Conservation (phyloP, 257 asterid genomes). For the Solanum virginianum region DNA sequence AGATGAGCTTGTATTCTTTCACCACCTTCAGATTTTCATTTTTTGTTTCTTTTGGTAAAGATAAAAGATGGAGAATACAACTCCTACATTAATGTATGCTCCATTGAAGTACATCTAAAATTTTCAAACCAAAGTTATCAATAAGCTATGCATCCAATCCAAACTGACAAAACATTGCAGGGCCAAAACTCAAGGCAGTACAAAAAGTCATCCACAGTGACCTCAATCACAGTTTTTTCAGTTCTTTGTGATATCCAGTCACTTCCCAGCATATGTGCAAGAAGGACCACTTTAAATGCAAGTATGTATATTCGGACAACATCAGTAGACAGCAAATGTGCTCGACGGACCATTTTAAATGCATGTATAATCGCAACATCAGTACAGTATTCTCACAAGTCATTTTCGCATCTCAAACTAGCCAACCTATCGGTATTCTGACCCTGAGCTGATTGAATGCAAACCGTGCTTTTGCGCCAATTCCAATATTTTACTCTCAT, state of each 20-base stretch:
- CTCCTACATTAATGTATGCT: background rate
- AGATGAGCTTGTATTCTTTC: background rate
- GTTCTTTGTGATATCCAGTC: background rate
- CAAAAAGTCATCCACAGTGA: background rate
- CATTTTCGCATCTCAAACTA: background rate
- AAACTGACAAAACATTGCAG: background rate
- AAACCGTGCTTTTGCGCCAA: conserved; percentile 53
- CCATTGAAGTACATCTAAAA: background rate
- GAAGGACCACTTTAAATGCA: background rate
- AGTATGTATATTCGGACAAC: background rate
- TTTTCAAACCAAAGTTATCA: background rate
- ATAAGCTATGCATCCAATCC: background rate
- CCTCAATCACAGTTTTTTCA: background rate
- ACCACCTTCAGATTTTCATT: background rate
- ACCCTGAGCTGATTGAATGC: conserved; percentile 6
- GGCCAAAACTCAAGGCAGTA: background rate
- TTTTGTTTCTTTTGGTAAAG: background rate
- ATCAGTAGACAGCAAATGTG: background rate
- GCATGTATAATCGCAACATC: background rate
- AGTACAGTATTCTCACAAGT: background rate
- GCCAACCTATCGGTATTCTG: conserved; percentile 6
- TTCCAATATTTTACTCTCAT: conserved; percentile 78
- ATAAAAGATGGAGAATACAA: background rate
- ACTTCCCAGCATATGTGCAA: background rate
- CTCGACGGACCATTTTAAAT: background rate